A percentile compares a stretch with the other conserved stretches of the same genome.
phyloP scores from a whole-genome alignment of 306 rosid genomes.

The Spatholobus suberectus region DNA sequence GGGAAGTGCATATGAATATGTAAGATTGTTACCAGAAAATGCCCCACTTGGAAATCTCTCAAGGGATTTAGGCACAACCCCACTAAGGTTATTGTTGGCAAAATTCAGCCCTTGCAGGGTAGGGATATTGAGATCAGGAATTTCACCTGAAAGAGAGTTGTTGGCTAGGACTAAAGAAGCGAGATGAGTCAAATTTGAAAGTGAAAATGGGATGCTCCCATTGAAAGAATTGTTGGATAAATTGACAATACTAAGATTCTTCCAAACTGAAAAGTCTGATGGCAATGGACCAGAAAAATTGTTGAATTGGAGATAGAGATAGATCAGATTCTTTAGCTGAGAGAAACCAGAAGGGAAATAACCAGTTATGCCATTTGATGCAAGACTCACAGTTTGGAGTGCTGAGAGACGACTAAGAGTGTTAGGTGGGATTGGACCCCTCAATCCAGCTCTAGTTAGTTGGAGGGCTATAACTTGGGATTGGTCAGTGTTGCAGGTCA shows the following conservation, averaged over 20 bases:
- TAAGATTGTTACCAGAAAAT: conserved; percentile 72
- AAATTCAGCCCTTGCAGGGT: conserved; percentile 65
- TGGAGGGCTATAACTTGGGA: conserved; percentile 63
- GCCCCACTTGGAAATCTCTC: conserved; percentile 64
- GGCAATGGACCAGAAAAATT: conserved; percentile 80
- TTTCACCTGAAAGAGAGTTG: conserved; percentile 76
- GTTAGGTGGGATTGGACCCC: conserved; percentile 72
- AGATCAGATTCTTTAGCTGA: conserved; percentile 56
- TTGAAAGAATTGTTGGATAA: conserved; percentile 74
- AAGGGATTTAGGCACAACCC: conserved; percentile 69
- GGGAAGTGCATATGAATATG: conserved; percentile 45
- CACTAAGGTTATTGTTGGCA: conserved; percentile 73
- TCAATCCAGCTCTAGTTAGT: conserved; percentile 64
- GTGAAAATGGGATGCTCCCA: conserved; percentile 77
- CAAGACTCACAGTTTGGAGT: conserved; percentile 66
- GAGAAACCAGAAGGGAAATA: conserved; percentile 71
- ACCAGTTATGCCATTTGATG: conserved; percentile 66
- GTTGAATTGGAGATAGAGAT: conserved; percentile 67
- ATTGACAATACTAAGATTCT: conserved; percentile 58
- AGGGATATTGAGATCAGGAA: conserved; percentile 68
- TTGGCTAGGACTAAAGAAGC: conserved; percentile 64
- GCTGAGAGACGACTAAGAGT: conserved; percentile 68
- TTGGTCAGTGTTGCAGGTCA: conserved; percentile 60
- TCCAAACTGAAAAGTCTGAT: conserved; percentile 72
- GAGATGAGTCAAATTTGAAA: conserved; percentile 71